Percentiles rank a stretch among this genome's conserved stretches.
Evolutionary conservation across 2,329 filamentous ascomycete species (phyloP).

Genomic region (Sclerotinia trifoliorum): DNA sequence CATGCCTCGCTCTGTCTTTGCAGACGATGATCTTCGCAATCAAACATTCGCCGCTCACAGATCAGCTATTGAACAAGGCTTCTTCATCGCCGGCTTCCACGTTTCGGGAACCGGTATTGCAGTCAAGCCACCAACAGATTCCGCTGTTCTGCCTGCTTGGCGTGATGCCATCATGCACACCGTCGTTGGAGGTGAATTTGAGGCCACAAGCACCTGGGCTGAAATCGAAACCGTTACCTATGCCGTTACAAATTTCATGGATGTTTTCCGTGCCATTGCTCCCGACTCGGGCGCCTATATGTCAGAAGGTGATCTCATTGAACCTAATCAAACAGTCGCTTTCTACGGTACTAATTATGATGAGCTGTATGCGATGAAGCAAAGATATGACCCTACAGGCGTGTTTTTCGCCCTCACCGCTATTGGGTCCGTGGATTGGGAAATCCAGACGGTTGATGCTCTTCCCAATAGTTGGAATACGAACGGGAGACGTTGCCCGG

Average conservation of each 20-base stretch:
- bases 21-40: slow-evolving; percentile 33
- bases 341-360: slow-evolving; percentile 44
- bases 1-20: slow-evolving; percentile 44
- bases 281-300: slow-evolving; percentile 22
- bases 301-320: slow-evolving; percentile 22
- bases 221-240: slow-evolving; percentile 47
- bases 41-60: slow-evolving; percentile 38
- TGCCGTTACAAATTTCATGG: slow-evolving; percentile 28
- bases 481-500: slow-evolving; percentile 15
- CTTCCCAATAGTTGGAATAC: slow-evolving; percentile 24
- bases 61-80: slow-evolving; percentile 40
- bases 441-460: slow-evolving; percentile 24
- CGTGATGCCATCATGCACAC: slow-evolving; percentile 27
- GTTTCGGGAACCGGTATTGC: slow-evolving; percentile 24
- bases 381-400: slow-evolving; percentile 26
- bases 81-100: slow-evolving; percentile 39
- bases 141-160: slow-evolving; percentile 43
- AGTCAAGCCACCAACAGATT: slow-evolving; percentile 26
- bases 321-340: slow-evolving; percentile 22
- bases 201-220: slow-evolving; percentile 44
- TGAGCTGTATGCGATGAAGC: slow-evolving; percentile 31
- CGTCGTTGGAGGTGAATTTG: slow-evolving; percentile 25
- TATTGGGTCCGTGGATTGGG: slow-evolving; percentile 42
- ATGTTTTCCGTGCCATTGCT: slow-evolving; percentile 25
- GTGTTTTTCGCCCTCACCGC: slow-evolving; percentile 28